phyloP scores from a whole-genome alignment of 495 filamentous ascomycete genomes.

The Trichoderma asperelloides region DNA sequence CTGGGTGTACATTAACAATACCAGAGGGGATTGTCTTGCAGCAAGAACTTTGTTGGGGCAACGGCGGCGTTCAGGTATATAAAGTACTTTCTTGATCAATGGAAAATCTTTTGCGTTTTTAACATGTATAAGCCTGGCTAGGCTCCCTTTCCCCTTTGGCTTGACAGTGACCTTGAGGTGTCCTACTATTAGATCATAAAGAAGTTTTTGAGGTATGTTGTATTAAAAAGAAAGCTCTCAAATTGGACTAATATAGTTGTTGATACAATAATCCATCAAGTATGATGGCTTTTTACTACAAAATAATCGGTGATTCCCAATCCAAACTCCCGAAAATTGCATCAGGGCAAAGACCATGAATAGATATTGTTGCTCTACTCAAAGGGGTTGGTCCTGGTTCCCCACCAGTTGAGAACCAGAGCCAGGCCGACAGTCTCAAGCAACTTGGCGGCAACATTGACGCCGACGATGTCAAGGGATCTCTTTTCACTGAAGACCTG shows the following conservation, averaged over 20 bases:
- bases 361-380: slow-evolving; percentile 31
- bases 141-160: not conserved
- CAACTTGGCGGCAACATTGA: slow-evolving; percentile 70
- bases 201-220: not conserved
- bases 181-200: too few relatives aligned
- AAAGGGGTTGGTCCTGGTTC: slow-evolving; percentile 82
- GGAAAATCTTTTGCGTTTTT: not conserved
- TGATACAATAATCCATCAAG: not conserved
- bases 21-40: slow-evolving; percentile 4
- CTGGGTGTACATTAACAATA: slow-evolving; percentile 7
- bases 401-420: slow-evolving; percentile 94
- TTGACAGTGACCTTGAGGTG: not conserved
- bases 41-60: slow-evolving; percentile 4
- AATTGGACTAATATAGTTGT: not conserved
- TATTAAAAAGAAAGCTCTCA: too few relatives aligned
- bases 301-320: not conserved
- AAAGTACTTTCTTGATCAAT: slow-evolving; percentile 7
- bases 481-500: slow-evolving; percentile 87
- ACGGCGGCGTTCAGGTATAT: slow-evolving; percentile 8
- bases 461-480: slow-evolving; percentile 78
- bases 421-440: slow-evolving; percentile 90
- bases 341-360: not conserved
- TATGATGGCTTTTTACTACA: not conserved
- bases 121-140: not conserved
- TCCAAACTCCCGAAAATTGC: not conserved